Base-by-base conservation (phyloP, 148 eudicot species). In the Cornus florida region DNA sequence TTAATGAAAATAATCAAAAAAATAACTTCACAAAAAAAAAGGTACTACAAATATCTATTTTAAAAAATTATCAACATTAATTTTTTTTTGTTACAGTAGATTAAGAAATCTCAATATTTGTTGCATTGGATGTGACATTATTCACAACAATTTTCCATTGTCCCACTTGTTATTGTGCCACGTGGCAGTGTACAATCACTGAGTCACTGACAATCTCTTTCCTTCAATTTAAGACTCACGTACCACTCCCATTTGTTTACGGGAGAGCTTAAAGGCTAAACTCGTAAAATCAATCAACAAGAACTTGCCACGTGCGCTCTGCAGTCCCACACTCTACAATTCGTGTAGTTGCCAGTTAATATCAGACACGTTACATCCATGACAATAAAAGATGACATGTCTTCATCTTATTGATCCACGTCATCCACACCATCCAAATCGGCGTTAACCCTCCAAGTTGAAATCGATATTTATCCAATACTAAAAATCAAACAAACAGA, bases 361-460 rank as follows among this genome's bases (percentile, higher is more conserved):
- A 14, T 6, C 31, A 12, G 68, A 82, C 91, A 88, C 91, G 82
- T 90, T 80, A 74, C 14, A 23, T 5, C 57, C 23, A 13, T 90
- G 93, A 90, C 92, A 84, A 56, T 4, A 10, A 11, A 9, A 67
- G 69, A 72, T 78, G 12, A 88, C 82, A 65, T 86, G 91, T 46
- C 73, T 28, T 0, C 0, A 2, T 62, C 2, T 19, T 0, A 86
- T 80, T 85, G 10, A 88, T 79, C 86, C 88, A 83, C 83, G 60
- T 81, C 79, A 85, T 38, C 16, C 10, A 31, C 1, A 67, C 20
- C 69, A 56, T 76, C 82, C 79, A 65, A 20, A 48, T 32, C 59
- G 73, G 77, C 75, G 17, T 65, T 71, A 13, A 46, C 35, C 56
- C 38, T 4, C 59, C 48, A 19, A 71, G 50, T 57, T 12, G 19